These are phyloP conservation scores for Colletotrichum lupini DNA, from an alignment of 2,329 filamentous ascomycete species.

Conservation along the genomic window DNA sequence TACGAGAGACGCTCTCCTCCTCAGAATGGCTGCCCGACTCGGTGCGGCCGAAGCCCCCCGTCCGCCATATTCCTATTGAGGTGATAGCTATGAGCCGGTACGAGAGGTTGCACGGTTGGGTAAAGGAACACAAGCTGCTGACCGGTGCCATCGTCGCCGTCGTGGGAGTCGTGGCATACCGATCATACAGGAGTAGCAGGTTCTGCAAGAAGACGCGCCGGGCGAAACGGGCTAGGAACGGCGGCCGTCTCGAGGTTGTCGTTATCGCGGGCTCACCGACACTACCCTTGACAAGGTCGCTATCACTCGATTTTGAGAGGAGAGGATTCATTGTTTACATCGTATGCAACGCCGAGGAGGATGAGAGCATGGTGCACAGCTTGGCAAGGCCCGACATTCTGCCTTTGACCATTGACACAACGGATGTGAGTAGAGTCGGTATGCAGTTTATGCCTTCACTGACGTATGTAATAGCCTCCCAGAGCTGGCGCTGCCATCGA, in stretches of 20 bases:
- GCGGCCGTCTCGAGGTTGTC: conserved; percentile 85
- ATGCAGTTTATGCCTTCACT: conserved; percentile 6
- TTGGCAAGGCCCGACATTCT: conserved; percentile 85
- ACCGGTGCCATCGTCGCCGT: conserved; percentile 78
- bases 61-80: conserved; percentile 43
- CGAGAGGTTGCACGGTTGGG: conserved; percentile 76
- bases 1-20: conserved; percentile 76
- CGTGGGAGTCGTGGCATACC: conserved; percentile 72
- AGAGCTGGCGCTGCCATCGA: conserved; percentile 76
- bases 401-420: conserved; percentile 84
- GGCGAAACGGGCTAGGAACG: conserved; percentile 83
- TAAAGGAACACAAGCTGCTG: conserved; percentile 77
- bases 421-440: conserved; percentile 68
- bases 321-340: conserved; percentile 95
- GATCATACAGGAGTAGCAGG: conserved; percentile 60
- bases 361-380: conserved; percentile 81
- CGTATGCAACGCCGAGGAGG: conserved; percentile 85
- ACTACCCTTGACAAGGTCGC: conserved; percentile 83
- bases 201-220: conserved; percentile 76
- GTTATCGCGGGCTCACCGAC: conserved; percentile 90
- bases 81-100: conserved; percentile 48
- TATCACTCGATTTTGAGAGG: conserved; percentile 88
- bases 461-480: conserved; percentile 63
- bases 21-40: conserved; percentile 79
- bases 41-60: conserved; percentile 69